Evolutionary conservation across 768 basidiomycete species (phyloP), one percentile per base, ranked within the genome.

Genomic region (Amanita polypyramis): DNA sequence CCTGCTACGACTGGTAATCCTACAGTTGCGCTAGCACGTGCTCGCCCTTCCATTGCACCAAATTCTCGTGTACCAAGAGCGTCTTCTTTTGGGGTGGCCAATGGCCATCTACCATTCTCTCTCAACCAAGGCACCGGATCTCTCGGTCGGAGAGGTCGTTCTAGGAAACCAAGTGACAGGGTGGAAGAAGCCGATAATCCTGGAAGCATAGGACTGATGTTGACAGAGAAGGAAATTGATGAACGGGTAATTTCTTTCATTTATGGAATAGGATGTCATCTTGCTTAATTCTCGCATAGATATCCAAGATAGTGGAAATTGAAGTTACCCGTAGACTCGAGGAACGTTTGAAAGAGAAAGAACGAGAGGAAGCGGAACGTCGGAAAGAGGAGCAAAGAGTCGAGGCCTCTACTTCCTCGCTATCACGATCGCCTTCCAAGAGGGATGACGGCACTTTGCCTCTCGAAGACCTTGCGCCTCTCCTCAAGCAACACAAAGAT

Each of bases 171-270:
- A 7, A 34, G 2, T 34, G 47, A 49, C 21, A 49, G 20, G 43
- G 61, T 62, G 36, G 54, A 53, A 45, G 56, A 57, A 49, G 43
- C 58, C 49, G 65, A 66, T 53, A 56, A 61, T 33, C 65, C 67
- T 38, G 65, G 62, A 45, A 64, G 57, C 48, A 35, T 68, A 15
- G 65, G 66, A 25, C 45, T 66, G 34, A 72, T 70, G 25, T 58
- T 83, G 53, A 76, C 77, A 2, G 81, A 84, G 62, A 74, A 79
- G 56, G 85, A 88, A 41, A 82, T 88, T 52, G 81, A 88, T 52
- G 82, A 81, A 30, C 69, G 80, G 65, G 86, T 82, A 55, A n/a
- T 72, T n/a, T 62, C 42, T 46, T 39, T 27, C 27, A 21, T 34
- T 17, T 44, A 25, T 25, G 12, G 41, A 19, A 5, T 10, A 30